Conservation (phyloP, 345 rosid species). For the Acer yangbiense region DNA sequence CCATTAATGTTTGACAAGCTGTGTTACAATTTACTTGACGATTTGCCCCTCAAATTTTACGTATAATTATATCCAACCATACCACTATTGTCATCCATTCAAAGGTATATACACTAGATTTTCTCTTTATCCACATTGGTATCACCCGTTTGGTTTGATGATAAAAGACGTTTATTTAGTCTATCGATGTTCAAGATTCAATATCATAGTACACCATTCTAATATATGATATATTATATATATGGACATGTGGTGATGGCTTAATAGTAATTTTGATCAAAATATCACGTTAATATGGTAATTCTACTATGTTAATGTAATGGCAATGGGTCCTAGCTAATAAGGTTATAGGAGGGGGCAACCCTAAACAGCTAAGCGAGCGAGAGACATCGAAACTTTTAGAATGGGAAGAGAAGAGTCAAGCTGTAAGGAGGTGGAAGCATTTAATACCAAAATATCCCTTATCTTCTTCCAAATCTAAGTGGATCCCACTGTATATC, state of each 20-base stretch:
- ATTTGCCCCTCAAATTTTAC: background rate
- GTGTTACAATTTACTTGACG: background rate
- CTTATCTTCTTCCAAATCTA: conserved; percentile 23
- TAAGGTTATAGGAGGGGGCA: conserved; percentile 9
- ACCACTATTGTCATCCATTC: background rate
- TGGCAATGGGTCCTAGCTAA: background rate
- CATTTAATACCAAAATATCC: conserved; percentile 22
- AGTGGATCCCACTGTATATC: conserved; percentile 30
- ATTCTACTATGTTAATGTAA: background rate
- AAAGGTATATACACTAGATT: background rate
- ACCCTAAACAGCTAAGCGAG: conserved; percentile 19
- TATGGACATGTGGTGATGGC: background rate
- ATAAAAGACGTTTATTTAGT: too few relatives aligned
- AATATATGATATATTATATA: too few relatives aligned
- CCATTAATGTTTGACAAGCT: conserved; percentile 15
- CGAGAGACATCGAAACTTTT: background rate
- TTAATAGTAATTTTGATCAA: background rate
- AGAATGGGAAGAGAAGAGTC: background rate
- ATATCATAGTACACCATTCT: too few relatives aligned
- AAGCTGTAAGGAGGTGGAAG: background rate
- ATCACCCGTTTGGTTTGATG: too few relatives aligned
- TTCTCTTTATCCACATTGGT: too few relatives aligned
- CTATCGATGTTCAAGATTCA: too few relatives aligned
- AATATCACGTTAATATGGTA: conserved; percentile 1
- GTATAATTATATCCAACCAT: background rate